Conservation (phyloP, 116 monocot species). For the Dioscorea cayenensis region DNA sequence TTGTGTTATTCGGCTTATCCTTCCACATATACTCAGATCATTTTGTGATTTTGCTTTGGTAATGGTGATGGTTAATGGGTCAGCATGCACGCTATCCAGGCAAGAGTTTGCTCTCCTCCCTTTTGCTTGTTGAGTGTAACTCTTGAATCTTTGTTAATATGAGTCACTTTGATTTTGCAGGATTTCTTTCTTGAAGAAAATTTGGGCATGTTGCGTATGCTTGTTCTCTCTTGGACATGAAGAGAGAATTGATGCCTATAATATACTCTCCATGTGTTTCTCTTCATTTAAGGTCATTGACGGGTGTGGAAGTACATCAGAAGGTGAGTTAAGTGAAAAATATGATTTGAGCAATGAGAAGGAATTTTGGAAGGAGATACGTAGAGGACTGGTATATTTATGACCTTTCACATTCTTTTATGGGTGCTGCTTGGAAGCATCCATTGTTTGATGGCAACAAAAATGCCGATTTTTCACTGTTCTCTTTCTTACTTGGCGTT, state of each 20-base stretch:
- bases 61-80: slow-evolving; percentile 24
- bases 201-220: slow-evolving; percentile 55
- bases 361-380: slow-evolving; percentile 69
- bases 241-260: slow-evolving; percentile 67
- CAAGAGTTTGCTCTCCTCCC: slow-evolving; percentile 4
- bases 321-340: slow-evolving; percentile 9
- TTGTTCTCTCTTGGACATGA: slow-evolving; percentile 53
- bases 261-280: slow-evolving; percentile 48
- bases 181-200: slow-evolving; percentile 35
- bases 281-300: slow-evolving; percentile 10
- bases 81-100: slow-evolving; percentile 36
- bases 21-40: slow-evolving; percentile 48
- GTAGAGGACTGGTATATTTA: slow-evolving; percentile 57
- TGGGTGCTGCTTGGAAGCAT: not conserved
- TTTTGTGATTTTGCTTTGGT: slow-evolving; percentile 21
- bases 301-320: not conserved
- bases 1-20: slow-evolving; percentile 40
- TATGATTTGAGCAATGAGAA: slow-evolving; percentile 39
- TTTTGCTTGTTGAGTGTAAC: not conserved
- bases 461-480: not conserved
- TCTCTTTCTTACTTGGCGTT: slow-evolving; percentile 8
- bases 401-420: not conserved
- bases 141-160: not conserved
- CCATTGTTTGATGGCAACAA: not conserved
- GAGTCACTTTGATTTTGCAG: slow-evolving; percentile 27